Conservation (phyloP, 345 rosid genomes). For the Salix dunnii region DNA sequence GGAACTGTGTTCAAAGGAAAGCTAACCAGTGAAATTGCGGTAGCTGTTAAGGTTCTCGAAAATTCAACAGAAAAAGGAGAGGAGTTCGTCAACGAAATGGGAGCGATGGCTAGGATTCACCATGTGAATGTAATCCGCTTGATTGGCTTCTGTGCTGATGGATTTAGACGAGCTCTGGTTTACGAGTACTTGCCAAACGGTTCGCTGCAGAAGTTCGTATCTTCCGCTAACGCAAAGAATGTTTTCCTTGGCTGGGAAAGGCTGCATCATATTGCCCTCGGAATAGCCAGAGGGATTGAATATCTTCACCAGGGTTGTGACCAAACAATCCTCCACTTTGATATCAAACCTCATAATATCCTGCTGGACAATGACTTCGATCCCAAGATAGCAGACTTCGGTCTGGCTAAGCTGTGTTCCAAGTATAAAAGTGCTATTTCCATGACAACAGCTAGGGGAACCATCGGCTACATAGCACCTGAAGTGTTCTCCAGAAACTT, state of each 20-base stretch:
- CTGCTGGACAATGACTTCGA: slow-evolving; percentile 2
- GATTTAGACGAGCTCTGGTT: slow-evolving; percentile 2
- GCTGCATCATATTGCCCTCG: slow-evolving; percentile 6
- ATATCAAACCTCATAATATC: slow-evolving; percentile 1
- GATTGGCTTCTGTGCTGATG: slow-evolving; percentile 13
- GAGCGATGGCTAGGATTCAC: slow-evolving; percentile 5
- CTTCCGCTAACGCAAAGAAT: neutral
- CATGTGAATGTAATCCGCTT: slow-evolving; percentile 14
- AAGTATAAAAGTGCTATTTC: slow-evolving; percentile 3
- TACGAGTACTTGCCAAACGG: slow-evolving; percentile 10
- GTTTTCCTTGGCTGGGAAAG: slow-evolving; percentile 7
- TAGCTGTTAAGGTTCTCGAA: slow-evolving; percentile 6
- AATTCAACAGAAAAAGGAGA: slow-evolving; percentile 5
- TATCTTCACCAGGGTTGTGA: slow-evolving; percentile 14
- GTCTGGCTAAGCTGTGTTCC: slow-evolving; percentile 4
- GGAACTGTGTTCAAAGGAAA: slow-evolving; percentile 13
- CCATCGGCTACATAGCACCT: neutral
- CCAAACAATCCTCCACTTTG: slow-evolving; percentile 8
- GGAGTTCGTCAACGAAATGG: slow-evolving; percentile 11
- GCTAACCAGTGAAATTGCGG: slow-evolving; percentile 7
- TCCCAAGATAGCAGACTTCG: slow-evolving; percentile 9
- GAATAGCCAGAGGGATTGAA: slow-evolving; percentile 7
- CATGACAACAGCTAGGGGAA: slow-evolving; percentile 8
- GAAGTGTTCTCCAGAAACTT: slow-evolving; percentile 10
- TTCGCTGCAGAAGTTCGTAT: slow-evolving; percentile 9